Evolutionary conservation across 805 yeast genomes (phyloP).

Genomic region (Pichia scutulata): DNA sequence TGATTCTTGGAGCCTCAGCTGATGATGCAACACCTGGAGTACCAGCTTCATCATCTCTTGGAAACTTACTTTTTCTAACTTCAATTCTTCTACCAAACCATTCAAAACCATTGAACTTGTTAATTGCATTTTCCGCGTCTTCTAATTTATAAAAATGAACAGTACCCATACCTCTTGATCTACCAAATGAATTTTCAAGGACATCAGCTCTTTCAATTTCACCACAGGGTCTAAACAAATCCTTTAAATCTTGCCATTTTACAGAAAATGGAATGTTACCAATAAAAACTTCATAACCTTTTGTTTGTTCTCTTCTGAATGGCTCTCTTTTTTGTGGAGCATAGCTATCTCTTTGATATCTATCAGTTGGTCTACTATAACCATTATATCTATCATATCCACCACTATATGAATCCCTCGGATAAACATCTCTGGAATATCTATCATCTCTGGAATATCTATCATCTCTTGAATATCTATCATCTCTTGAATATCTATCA

Average conservation of each 20-base stretch:
- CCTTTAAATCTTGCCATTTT: constrained; percentile 81
- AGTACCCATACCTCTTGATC: constrained; percentile 81
- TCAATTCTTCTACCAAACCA: constrained; percentile 73
- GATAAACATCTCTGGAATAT: constrained; percentile 4
- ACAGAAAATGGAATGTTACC: constrained; percentile 78
- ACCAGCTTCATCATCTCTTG: constrained; percentile 15
- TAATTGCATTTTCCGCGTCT: constrained; percentile 67
- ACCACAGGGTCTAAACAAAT: constrained; percentile 72
- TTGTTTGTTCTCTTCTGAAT: constrained; percentile 17
- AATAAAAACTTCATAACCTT: constrained; percentile 55
- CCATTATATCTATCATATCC: constrained; percentile 3
- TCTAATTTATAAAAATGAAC: constrained; percentile 60
- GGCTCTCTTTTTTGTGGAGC: constrained; percentile 14
- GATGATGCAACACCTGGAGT: constrained; percentile 5
- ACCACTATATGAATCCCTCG: constrained; percentile 3
- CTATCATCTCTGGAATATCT: constrained; percentile 5
- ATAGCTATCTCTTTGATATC: constrained; percentile 8
- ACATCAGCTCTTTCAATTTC: constrained; percentile 79
- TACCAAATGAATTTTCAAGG: constrained; percentile 54
- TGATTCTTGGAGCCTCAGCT: constrained; percentile 10
- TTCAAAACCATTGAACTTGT: constrained; percentile 57
- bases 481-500: constrained; percentile 15
- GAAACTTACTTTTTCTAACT: constrained; percentile 61
- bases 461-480: constrained; percentile 16
- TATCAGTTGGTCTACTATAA: background rate